Percentiles rank a stretch among this genome's conserved stretches.
Conservation (phyloP, 148 eudicot species). For the Vaccinium vitisidaea region DNA sequence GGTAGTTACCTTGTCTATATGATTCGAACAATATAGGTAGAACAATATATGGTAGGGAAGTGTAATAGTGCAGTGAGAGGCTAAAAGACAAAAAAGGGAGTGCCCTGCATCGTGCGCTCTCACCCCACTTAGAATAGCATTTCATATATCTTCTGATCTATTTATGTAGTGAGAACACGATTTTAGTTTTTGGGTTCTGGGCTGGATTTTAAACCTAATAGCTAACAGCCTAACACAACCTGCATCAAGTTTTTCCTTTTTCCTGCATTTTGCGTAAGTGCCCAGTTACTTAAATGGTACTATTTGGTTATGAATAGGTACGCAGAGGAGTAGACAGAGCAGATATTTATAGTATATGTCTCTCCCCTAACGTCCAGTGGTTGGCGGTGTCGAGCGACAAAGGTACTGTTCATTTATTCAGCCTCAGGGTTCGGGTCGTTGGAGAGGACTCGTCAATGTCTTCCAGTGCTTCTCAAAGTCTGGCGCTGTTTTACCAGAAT, state of each 20-base stretch:
- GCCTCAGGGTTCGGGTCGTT: slow-evolving; percentile 73
- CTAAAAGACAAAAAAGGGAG: not conserved
- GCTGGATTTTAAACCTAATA: not conserved
- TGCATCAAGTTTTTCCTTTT: not conserved
- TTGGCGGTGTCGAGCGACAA: slow-evolving; percentile 94
- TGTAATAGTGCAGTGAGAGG: not conserved
- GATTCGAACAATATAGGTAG: not conserved
- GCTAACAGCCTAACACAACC: not conserved
- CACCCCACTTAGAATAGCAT: not conserved
- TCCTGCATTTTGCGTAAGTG: not conserved
- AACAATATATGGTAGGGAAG: not conserved
- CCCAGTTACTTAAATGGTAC: not conserved
- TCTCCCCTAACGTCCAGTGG: slow-evolving; percentile 82
- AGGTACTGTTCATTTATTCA: slow-evolving; percentile 85
- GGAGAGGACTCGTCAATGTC: slow-evolving; percentile 60
- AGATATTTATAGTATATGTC: slow-evolving; percentile 72
- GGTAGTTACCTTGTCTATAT: not conserved
- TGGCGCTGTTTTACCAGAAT: slow-evolving; percentile 50
- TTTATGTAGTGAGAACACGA: not conserved
- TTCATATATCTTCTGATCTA: not conserved
- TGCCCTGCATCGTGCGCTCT: not conserved
- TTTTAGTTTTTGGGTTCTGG: not conserved
- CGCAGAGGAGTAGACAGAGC: slow-evolving; percentile 91
- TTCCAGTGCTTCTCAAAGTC: slow-evolving; percentile 35
- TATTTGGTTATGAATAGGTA: slow-evolving; percentile 42